Evolutionary conservation across 2,329 filamentous ascomycete species (phyloP).

Genomic region (Leptographium radiaticola): DNA sequence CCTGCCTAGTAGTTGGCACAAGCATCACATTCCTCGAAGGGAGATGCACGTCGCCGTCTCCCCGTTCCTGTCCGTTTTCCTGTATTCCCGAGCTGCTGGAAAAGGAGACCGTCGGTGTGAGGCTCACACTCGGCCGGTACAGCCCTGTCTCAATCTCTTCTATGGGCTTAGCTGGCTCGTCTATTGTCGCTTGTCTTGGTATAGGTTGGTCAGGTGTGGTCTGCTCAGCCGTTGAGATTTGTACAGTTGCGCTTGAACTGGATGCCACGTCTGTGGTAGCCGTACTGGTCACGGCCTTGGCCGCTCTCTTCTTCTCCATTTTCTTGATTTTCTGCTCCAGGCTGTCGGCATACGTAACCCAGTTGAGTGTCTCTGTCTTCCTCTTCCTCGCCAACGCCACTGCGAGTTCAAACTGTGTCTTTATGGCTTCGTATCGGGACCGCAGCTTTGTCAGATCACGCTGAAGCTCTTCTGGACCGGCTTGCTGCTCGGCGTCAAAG

Average conservation of each 20-base stretch:
- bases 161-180: background rate
- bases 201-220: background rate
- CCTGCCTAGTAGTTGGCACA: background rate
- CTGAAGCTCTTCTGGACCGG: background rate
- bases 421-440: slow-evolving; percentile 2
- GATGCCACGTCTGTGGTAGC: background rate
- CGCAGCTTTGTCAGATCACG: slow-evolving; percentile 8
- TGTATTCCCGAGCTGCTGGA: background rate
- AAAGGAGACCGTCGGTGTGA: background rate
- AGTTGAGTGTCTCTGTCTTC: slow-evolving; percentile 28
- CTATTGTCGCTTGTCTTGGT: background rate
- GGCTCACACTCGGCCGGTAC: slow-evolving; percentile 3
- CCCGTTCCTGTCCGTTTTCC: background rate
- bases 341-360: slow-evolving; percentile 30
- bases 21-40: background rate
- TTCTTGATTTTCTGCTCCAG: slow-evolving; percentile 29
- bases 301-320: slow-evolving; percentile 23
- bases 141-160: background rate
- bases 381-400: slow-evolving; percentile 26
- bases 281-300: background rate
- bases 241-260: background rate
- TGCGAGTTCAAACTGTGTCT: slow-evolving; percentile 22
- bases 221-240: background rate
- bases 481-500: background rate
- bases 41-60: background rate